A percentile compares a stretch with the other conserved stretches of the same genome.
These are phyloP conservation scores for Arabidopsis arenosa DNA, from an alignment of 345 rosid genomes.

Conservation along the genomic window DNA sequence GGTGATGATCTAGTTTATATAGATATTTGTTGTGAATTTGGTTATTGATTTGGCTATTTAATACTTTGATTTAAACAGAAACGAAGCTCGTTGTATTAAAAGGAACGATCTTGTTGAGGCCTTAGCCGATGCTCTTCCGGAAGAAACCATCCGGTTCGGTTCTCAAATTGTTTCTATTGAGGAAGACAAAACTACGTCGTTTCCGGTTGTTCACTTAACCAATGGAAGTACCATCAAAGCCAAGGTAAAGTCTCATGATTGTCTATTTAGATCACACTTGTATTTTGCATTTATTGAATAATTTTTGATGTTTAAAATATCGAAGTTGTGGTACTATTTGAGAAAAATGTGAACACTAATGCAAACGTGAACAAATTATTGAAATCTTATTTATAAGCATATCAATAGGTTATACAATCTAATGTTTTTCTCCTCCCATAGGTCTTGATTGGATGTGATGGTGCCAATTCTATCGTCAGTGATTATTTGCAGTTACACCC, in stretches of 20 bases:
- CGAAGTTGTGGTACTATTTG: too few relatives aligned
- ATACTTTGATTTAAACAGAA: slow-evolving; percentile 30
- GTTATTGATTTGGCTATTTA: neutral
- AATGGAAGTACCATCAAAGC: slow-evolving; percentile 41
- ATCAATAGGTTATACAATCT: too few relatives aligned
- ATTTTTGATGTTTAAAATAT: too few relatives aligned
- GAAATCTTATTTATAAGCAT: too few relatives aligned
- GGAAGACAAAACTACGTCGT: slow-evolving; percentile 35
- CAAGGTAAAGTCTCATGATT: slow-evolving; percentile 25
- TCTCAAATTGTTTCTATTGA: slow-evolving; percentile 32
- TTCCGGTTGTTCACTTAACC: slow-evolving; percentile 33
- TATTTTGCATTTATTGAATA: neutral
- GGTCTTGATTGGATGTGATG: slow-evolving; percentile 66
- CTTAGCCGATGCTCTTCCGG: slow-evolving; percentile 45
- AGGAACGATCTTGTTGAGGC: slow-evolving; percentile 47
- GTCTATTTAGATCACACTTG: neutral
- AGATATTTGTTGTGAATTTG: neutral
- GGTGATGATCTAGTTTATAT: too few relatives aligned
- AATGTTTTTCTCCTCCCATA: slow-evolving; percentile 7
- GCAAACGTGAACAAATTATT: too few relatives aligned
- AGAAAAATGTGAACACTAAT: too few relatives aligned
- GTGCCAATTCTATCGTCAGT: slow-evolving; percentile 54
- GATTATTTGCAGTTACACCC: slow-evolving; percentile 50
- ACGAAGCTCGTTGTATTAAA: slow-evolving; percentile 42
- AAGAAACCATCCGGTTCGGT: slow-evolving; percentile 42